Evolutionary conservation across 108 stramenopile species (phyloP), one percentile per base, ranked within the genome.

Genomic region (Phaeodactylum tricornutum): DNA sequence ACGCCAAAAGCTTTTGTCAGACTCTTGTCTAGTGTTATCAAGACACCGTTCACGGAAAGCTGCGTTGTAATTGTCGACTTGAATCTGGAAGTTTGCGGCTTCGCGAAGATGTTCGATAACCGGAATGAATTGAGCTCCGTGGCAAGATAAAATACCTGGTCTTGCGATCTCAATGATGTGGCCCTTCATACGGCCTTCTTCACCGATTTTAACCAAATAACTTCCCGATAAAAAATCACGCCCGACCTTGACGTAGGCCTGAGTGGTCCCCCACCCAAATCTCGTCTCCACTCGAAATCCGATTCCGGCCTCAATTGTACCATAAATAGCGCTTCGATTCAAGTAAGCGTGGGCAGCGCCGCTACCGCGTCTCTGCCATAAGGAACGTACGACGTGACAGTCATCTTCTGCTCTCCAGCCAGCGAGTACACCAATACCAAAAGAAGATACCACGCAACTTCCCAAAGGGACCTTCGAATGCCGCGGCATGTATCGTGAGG

Each of bases 331-430:
- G 39, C 84, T 69, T 37, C 87, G 59, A 53, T 68, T 61, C 14
- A 90, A 62, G 53, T 80, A 90, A 5, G 81, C 87, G 43, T 62
- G 32, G 6, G 67, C 78, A 32, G 75, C 49, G 1, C 87, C 87
- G 28, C 61, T 36, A 2, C 83, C 83, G 34, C 76, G 52, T 24
- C 75, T 66, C 50, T 81, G 72, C 89, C 89, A 91, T 2, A 91
- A 61, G 20, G 80, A 78, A 26, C 81, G 68, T 32, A 91, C 75
- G 22, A 91, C 63, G 58, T 91, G 89, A 31, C 68, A 64, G 45
- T 91, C 89, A 53, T 87, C 89, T 64, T 91, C 84, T 5, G 81
- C 79, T 43, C 89, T 64, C 89, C 89, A 91, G 19, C 89, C 89
- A 31, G 87, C 89, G 29, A 91, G 41, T 1, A 91, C 75, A 15